Conservation (phyloP, 192 early-diverging fungal genomes). For the Dissophora globulifera region DNA sequence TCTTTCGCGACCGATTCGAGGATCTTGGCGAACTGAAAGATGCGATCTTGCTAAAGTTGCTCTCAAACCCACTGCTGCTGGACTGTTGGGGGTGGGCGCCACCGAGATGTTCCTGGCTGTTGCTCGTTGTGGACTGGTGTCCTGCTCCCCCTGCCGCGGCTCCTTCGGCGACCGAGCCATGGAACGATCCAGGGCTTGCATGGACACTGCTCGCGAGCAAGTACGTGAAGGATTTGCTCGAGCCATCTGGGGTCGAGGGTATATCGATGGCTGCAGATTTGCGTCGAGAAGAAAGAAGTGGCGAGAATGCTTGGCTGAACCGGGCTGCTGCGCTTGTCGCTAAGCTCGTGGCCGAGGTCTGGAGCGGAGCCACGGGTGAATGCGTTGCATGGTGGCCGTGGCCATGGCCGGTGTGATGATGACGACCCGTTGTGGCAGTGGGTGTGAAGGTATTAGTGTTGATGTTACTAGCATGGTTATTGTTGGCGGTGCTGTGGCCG, state of each 20-base stretch:
- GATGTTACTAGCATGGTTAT: not conserved
- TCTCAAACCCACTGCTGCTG: constrained; percentile 14
- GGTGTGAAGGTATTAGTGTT: not conserved
- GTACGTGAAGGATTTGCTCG: constrained; percentile 25
- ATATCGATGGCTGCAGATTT: constrained; percentile 35
- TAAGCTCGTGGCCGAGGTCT: constrained; percentile 17
- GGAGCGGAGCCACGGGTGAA: constrained; percentile 19
- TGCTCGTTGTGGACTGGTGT: no score
- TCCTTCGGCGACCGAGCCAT: not conserved
- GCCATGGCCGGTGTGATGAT: constrained; percentile 24
- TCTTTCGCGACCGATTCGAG: constrained; percentile 32
- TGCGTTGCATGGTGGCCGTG: not conserved
- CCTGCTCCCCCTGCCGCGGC: no score
- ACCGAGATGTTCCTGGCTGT: constrained; percentile 37
- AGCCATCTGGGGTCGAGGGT: constrained; percentile 40
- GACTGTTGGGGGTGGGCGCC: constrained; percentile 2
- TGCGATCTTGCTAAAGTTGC: constrained; percentile 38
- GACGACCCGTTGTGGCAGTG: not conserved
- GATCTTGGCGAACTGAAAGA: constrained; percentile 47
- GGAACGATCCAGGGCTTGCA: constrained; percentile 25
- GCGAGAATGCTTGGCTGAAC: constrained; percentile 45
- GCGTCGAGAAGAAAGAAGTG: constrained; percentile 36
- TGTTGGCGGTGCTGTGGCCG: constrained; percentile 3
- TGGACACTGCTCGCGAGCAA: constrained; percentile 6
- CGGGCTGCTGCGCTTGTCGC: constrained; percentile 30